Percentiles rank a stretch among this genome's conserved stretches.
These are phyloP conservation scores for Lojkania enalia DNA, from an alignment of 2,329 filamentous ascomycete genomes.

Conservation along the genomic window DNA sequence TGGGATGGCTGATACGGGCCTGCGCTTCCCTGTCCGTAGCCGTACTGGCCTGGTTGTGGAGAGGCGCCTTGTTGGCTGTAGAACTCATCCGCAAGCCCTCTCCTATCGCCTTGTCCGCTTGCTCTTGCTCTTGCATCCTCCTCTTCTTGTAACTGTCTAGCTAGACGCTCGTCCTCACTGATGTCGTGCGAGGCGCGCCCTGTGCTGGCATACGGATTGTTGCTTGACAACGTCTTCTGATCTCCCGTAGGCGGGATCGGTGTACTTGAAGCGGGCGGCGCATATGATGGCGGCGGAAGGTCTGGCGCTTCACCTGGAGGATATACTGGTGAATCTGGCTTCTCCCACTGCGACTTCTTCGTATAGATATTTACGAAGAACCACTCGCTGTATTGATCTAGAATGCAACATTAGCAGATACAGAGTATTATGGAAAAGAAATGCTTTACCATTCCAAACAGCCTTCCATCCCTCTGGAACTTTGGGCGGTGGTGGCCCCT, in stretches of 20 bases:
- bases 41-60: conserved; percentile 4
- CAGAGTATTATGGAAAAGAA: neutral
- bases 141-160: conserved; percentile 78
- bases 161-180: conserved; percentile 72
- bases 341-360: conserved; percentile 89
- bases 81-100: conserved; percentile 53
- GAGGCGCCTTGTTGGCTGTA: conserved; percentile 41
- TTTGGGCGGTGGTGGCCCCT: conserved; percentile 60
- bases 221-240: conserved; percentile 54
- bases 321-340: conserved; percentile 70
- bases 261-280: conserved; percentile 53
- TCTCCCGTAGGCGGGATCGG: conserved; percentile 45
- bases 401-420: neutral
- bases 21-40: conserved; percentile 25
- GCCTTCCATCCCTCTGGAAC: conserved; percentile 82
- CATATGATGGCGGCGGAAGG: conserved; percentile 71
- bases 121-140: conserved; percentile 66
- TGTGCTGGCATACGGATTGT: conserved; percentile 67
- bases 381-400: conserved; percentile 83
- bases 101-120: conserved; percentile 47
- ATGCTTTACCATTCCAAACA: conserved; percentile 65
- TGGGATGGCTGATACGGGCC: conserved; percentile 9
- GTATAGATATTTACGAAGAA: conserved; percentile 91
- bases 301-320: conserved; percentile 51
- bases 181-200: conserved; percentile 31